Conservation (phyloP, 169 alveolate genomes). For the Ichthyophthirius multifiliis region DNA sequence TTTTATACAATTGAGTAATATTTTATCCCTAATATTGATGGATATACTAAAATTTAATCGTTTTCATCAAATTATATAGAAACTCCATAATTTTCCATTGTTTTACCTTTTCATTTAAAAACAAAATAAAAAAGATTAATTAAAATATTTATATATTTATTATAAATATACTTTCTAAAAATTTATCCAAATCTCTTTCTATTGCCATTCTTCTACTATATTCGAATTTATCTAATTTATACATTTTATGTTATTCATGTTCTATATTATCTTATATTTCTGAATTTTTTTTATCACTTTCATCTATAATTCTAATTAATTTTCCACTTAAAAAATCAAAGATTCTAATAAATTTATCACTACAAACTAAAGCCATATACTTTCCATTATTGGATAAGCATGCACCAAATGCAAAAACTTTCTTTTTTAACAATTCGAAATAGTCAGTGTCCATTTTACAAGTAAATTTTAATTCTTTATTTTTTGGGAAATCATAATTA, state of each 20-base stretch:
- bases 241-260: conserved; percentile 69
- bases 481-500: conserved; percentile 60
- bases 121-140: too few species aligned
- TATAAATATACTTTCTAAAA: conserved; percentile 66
- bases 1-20: conserved; percentile 55
- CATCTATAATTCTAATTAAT: conserved; percentile 81
- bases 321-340: conserved; percentile 86
- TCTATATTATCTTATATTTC: conserved; percentile 85
- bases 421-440: conserved; percentile 84
- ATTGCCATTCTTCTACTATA: conserved; percentile 89
- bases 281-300: conserved; percentile 60
- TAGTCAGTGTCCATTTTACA: conserved; percentile 89
- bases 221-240: conserved; percentile 89
- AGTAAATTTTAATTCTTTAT: conserved; percentile 48
- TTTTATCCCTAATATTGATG: conserved; percentile 93
- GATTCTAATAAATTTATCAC: conserved; percentile 78
- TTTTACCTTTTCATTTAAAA: too few species aligned
- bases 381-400: conserved; percentile 81
- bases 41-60: conserved; percentile 88
- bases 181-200: conserved; percentile 90
- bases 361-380: conserved; percentile 81
- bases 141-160: too few species aligned
- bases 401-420: conserved; percentile 76
- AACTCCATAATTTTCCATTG: conserved; percentile 12
- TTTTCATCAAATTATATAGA: conserved; percentile 93